These are phyloP conservation scores for Lactarius sanguifluus DNA, from an alignment of 768 basidiomycete genomes.

Conservation along the genomic window DNA sequence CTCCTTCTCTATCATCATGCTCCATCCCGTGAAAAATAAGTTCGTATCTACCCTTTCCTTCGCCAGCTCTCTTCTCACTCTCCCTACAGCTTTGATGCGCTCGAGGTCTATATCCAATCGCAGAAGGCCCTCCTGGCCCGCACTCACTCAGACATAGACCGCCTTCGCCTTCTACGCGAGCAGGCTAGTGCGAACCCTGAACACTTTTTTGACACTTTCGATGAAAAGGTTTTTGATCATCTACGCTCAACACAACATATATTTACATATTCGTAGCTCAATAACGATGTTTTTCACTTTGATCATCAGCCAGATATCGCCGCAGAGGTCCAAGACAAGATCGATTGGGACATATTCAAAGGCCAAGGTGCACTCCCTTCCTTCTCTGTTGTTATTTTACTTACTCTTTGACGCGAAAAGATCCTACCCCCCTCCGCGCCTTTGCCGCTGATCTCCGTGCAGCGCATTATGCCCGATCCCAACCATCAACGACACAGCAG, in stretches of 20 bases:
- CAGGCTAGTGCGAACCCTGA: constrained; percentile 41
- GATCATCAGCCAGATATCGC: constrained; percentile 48
- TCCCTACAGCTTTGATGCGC: constrained; percentile 54
- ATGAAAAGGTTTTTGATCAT: constrained; percentile 40
- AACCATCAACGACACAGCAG: constrained; percentile 43
- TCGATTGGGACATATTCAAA: constrained; percentile 65
- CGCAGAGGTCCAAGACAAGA: constrained; percentile 45
- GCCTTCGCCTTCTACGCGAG: constrained; percentile 48
- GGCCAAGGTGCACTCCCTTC: constrained; percentile 49
- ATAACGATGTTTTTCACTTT: constrained; percentile 39
- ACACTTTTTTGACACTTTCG: constrained; percentile 36
- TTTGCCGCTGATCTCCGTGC: constrained; percentile 44
- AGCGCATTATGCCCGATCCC: constrained; percentile 39
- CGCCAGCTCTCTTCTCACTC: not conserved
- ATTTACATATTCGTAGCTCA: constrained; percentile 34
- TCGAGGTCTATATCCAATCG: constrained; percentile 60
- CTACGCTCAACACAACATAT: constrained; percentile 25
- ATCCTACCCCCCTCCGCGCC: constrained; percentile 52
- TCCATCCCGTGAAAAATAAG: constrained; percentile 9
- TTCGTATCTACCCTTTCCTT: not conserved
- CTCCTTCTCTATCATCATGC: constrained; percentile 6
- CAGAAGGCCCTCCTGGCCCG: constrained; percentile 60
- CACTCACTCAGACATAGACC: constrained; percentile 62
- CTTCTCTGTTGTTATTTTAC: constrained; percentile 4
- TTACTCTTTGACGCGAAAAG: constrained; percentile 36